Base-by-base conservation (phyloP, 2,329 filamentous ascomycete species). In the Lachnellula arida region DNA sequence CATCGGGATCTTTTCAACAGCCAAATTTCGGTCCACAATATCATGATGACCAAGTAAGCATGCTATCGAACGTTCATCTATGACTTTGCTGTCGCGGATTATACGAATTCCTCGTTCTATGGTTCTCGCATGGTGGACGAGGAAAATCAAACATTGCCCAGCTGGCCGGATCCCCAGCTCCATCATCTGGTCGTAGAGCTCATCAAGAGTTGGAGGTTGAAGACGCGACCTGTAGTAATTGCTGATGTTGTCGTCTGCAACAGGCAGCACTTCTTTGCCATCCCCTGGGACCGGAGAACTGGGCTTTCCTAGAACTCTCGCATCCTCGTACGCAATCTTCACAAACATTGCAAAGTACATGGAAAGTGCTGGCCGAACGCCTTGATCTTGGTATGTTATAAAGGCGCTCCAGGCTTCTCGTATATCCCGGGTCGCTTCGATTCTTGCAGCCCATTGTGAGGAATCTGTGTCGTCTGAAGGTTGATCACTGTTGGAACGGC, bases 181-280 rank as follows among this genome's bases (percentile, higher is more conserved):
- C 12, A 73, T 57, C 82, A 91, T 88, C 43, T 77, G 73, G 11
- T 75, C 66, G 56, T 86, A 87, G 4, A 92, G 74, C 50, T 80
- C 74, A 4, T 76, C 71, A 11, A 84, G 71, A 1, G 75, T 78
- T 2, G 88, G 88, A 1, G 87, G 82, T 14, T 76, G 73, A 44
- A 84, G 73, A n/a, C 82, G 77, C 40, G 82, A 78, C 61, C 81
- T 82, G 55, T 88, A 87, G 53, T 85, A 81, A n/a, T 85, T 79
- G 56, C 77, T 87, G 65, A 77, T 78, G 69, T 78, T 88, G 69
- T 74, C 72, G 54, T 81, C 77, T 19, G 84, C 72, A 19, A 82
- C 76, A 0, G 81, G 75, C 12, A 78, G 71, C 8, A 78, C 73
- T 65, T 86, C 82, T 58, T 71, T 76, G 40, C 74, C 74, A 62